Conservation (phyloP, 148 eudicot genomes). For the Simmondsia chinensis region DNA sequence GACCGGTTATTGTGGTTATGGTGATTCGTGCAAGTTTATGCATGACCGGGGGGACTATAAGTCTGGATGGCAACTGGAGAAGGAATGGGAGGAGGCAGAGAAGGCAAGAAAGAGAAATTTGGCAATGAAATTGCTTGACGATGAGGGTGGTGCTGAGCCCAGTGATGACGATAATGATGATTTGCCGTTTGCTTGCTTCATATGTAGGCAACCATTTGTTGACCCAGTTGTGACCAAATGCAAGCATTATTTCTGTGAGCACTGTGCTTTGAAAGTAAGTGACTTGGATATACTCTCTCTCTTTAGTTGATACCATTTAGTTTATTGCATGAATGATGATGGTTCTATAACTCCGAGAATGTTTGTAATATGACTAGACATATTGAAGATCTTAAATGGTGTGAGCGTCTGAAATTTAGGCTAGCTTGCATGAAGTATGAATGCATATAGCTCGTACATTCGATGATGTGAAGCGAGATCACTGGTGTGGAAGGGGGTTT, state of each 20-base stretch:
- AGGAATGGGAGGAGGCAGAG: slow-evolving; percentile 90
- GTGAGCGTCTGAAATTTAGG: too few relatives aligned
- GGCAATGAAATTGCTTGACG: slow-evolving; percentile 58
- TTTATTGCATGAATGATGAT: too few relatives aligned
- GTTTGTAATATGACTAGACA: too few relatives aligned
- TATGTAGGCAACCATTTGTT: slow-evolving; percentile 54
- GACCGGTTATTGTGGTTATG: slow-evolving; percentile 98
- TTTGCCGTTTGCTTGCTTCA: slow-evolving; percentile 63
- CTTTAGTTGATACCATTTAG: too few relatives aligned
- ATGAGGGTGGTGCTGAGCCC: slow-evolving; percentile 23
- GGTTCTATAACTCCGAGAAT: too few relatives aligned
- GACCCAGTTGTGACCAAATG: slow-evolving; percentile 67
- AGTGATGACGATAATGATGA: slow-evolving; percentile 56
- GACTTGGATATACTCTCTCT: too few relatives aligned
- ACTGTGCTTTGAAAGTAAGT: slow-evolving; percentile 55
- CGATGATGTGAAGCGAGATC: too few relatives aligned
- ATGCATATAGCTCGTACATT: too few relatives aligned
- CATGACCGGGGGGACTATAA: slow-evolving; percentile 96
- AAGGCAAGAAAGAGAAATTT: slow-evolving; percentile 65
- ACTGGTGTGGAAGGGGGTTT: too few relatives aligned
- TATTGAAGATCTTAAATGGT: too few relatives aligned
- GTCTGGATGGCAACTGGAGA: slow-evolving; percentile 92
- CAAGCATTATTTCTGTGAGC: slow-evolving; percentile 68
- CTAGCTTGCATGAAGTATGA: too few relatives aligned
- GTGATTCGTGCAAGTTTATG: slow-evolving; percentile 95